Base-by-base conservation (phyloP, 2,329 filamentous ascomycete species). In the Blastomyces silverae region DNA sequence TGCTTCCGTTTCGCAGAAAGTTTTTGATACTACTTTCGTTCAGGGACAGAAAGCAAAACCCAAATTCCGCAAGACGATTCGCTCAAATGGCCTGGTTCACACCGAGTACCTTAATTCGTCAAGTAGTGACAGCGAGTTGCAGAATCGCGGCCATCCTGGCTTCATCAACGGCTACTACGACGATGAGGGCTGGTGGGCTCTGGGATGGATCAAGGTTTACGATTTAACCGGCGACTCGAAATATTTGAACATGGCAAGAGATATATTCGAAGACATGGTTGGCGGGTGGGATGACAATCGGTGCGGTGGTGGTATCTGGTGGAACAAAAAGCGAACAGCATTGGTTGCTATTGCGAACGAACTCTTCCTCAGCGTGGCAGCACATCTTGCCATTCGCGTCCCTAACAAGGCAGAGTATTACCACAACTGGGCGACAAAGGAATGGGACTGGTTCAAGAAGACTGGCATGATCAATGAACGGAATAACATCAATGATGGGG, bases 331-430 rank as follows among this genome's bases (percentile, higher is more conserved):
- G 0, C 74, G 79, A 37, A 73, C 74, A 2, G 81, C 82, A 65
- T 76, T 81, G 57, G 83, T 82, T 66, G 82, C 83, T 0, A 84
- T 87, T 42, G 78, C 82, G 1, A 86, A 85, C 65, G 82, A 83
- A 67, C 79, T 86, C 2, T 86, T 84, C 70, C 72, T 86, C 1
- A 79, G 78, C 2, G 77, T 82, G 0, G 83, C 83, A 2, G 82
- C 84, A 8, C 81, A 83, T 65, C 77, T 86, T 8, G 83, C 84
- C 1, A 84, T 81, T 50, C 81, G 84, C 2, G 77, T 76, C 0
- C 11, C 63, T 10, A 8, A 61, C 3, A 13, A 48, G 6, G 44
- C 42, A 31, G 13, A 69, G 0, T 73, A 76, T 31, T 84, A 83
- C 64, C 68, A 78, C 2, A 67, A 75, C 52, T 80, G 77, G 75